Conservation (phyloP, 306 rosid genomes). For the Fagus crenata region DNA sequence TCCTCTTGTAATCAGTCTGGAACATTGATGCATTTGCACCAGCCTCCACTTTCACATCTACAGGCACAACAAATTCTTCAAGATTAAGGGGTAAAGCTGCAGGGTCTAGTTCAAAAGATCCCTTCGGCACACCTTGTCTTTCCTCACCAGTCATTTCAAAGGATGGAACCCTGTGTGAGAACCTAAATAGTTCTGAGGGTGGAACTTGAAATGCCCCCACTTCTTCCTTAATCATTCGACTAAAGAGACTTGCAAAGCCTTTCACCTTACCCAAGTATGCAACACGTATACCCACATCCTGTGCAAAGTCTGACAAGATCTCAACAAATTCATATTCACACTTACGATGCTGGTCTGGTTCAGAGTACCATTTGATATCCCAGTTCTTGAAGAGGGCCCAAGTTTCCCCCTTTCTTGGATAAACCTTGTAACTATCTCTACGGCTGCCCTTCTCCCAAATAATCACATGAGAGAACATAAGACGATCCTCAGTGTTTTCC, state of each 20-base stretch:
- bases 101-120: slow-evolving; percentile 82
- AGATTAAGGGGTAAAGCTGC: slow-evolving; percentile 54
- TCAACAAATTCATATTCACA: slow-evolving; percentile 70
- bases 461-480: slow-evolving; percentile 74
- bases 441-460: slow-evolving; percentile 39
- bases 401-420: slow-evolving; percentile 77
- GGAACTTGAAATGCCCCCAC: slow-evolving; percentile 38
- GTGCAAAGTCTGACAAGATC: slow-evolving; percentile 55
- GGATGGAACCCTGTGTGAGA: slow-evolving; percentile 88
- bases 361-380: slow-evolving; percentile 62
- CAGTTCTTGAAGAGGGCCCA: slow-evolving; percentile 91
- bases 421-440: slow-evolving; percentile 38
- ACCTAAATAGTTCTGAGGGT: slow-evolving; percentile 59
- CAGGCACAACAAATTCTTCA: slow-evolving; percentile 36
- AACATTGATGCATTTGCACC: slow-evolving; percentile 27
- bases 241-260: slow-evolving; percentile 69
- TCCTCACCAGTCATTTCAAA: slow-evolving; percentile 69
- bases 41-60: slow-evolving; percentile 33
- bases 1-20: slow-evolving; percentile 9
- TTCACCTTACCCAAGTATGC: slow-evolving; percentile 68
- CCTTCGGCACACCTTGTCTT: slow-evolving; percentile 65
- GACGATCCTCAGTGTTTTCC: slow-evolving; percentile 29
- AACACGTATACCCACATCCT: slow-evolving; percentile 63
- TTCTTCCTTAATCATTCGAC: slow-evolving; percentile 40
- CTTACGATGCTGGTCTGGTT: slow-evolving; percentile 32